Base-by-base conservation (phyloP, 441 rosid genomes). In the Gossypium trilobum region DNA sequence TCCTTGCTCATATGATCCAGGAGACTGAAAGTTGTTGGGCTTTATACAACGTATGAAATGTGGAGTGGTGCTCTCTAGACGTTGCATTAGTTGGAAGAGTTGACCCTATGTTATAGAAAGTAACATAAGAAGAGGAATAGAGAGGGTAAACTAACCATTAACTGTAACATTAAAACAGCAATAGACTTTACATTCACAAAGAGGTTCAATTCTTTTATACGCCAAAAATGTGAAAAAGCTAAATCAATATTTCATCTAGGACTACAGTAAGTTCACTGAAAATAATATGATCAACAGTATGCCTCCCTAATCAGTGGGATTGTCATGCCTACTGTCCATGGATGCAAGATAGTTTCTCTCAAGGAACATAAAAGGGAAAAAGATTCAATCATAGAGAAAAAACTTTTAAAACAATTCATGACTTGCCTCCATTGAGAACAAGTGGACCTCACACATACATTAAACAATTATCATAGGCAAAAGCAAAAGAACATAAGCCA, bases 11-110 rank as follows among this genome's bases (percentile, higher is more conserved):
- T 95, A 92, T 76, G 79, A 70, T 79, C 98, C 85, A 68, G 98
- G 96, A 75, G 99, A 91, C 68, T 91, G 99, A 17, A 75, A 64
- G 62, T 88, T 90, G 86, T 95, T 95, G 73, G 98, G 91, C 83
- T 95, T 95, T 83, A 95, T 91, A 82, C 99, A 95, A 14, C 99
- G 97, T 62, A 95, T 91, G 80, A 95, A 95, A 80, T 93, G 99
- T 14, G 99, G 98, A 9, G 97, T 95, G 14, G 99, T 95, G 85
- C 68, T 91, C 75, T 90, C 99, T 51, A 95, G 80, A 59, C 96
- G 98, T 78, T 92, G 93, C 99, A 95, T 91, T 87, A 95, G 77
- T 73, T 88, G 98, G 82, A 92, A 95, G 63, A 95, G 91, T 87
- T 95, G 99, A 75, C 93, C 74, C 99, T 95, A 74, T 46, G 79